These are phyloP conservation scores for Trichomonas vaginalis DNA, from an alignment of 208 protist genomes.

Conservation along the genomic window DNA sequence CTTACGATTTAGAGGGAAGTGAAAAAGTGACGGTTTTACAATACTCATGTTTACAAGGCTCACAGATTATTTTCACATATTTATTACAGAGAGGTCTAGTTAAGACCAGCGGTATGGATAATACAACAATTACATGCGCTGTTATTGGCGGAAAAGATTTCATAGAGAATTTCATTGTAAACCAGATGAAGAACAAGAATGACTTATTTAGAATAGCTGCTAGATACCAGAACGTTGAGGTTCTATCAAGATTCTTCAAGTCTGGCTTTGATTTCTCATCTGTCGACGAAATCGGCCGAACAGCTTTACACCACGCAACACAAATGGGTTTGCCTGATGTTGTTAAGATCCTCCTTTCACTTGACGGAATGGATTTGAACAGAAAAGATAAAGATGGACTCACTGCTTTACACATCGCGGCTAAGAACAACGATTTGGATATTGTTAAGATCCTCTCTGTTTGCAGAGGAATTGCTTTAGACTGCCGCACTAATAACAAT, in stretches of 20 bases:
- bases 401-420: not conserved
- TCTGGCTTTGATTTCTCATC: not conserved
- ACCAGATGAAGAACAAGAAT: not conserved
- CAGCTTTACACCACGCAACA: not conserved
- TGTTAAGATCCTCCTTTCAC: not conserved
- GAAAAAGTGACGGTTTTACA: not conserved
- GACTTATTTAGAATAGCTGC: not conserved
- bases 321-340: not conserved
- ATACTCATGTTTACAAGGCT: not conserved
- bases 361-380: not conserved
- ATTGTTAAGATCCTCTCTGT: not conserved
- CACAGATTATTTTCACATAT: not conserved
- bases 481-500: not conserved
- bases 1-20: not conserved
- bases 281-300: not conserved
- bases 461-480: not conserved
- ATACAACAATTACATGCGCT: not conserved
- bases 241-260: not conserved
- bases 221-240: not conserved
- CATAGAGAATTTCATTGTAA: not conserved
- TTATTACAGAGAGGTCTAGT: not conserved
- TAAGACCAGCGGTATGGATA: not conserved
- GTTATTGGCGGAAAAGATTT: not conserved
- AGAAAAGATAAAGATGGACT: not conserved
- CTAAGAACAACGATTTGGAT: not conserved